A percentile compares a stretch with the other conserved stretches of the same genome.
phyloP scores from a whole-genome alignment of 2,329 filamentous ascomycete species.

The Truncatella angustata region DNA sequence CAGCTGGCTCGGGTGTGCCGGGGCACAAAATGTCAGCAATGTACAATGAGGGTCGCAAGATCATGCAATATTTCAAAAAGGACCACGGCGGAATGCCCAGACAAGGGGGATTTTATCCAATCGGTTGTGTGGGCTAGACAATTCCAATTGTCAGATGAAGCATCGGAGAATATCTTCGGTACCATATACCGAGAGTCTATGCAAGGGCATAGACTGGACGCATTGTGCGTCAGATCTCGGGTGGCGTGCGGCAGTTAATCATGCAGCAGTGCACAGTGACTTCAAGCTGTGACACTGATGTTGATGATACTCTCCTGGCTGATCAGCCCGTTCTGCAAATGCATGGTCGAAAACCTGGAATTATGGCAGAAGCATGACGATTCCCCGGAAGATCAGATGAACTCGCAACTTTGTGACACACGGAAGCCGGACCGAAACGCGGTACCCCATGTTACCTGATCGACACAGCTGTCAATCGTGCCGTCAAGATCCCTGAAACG shows the following conservation, averaged over 20 bases:
- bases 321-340: no score
- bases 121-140: not conserved
- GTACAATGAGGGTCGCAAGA: no score
- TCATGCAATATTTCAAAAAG: no score
- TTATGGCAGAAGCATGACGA: not conserved
- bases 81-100: not conserved
- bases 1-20: no score
- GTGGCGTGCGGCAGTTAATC: no score
- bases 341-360: not conserved
- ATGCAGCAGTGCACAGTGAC: no score
- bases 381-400: not conserved
- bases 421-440: not conserved
- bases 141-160: not conserved
- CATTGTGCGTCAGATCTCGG: no score
- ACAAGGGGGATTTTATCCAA: not conserved
- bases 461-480: not conserved
- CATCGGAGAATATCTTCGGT: not conserved
- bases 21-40: no score
- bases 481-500: not conserved
- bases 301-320: no score
- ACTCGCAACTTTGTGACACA: not conserved
- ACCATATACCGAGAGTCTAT: not conserved
- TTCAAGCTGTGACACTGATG: no score
- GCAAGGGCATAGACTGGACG: not conserved
- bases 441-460: not conserved